phyloP scores from a whole-genome alignment of 495 filamentous ascomycete species.

The Xylaria grammica region DNA sequence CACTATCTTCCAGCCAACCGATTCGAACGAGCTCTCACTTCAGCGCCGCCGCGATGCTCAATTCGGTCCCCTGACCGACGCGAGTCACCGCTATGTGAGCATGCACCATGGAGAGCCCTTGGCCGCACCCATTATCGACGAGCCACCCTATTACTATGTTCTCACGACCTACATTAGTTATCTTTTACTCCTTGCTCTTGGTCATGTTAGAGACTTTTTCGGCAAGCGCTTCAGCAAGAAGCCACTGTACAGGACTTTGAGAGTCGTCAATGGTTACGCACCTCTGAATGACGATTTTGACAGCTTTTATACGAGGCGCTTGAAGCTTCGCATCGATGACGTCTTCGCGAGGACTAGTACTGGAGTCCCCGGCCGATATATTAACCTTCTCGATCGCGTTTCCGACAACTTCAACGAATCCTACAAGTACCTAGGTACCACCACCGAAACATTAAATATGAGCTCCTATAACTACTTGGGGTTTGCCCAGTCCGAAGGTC shows the following conservation, averaged over 20 bases:
- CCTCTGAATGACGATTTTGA: constrained; percentile 99
- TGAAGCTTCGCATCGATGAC: constrained; percentile 95
- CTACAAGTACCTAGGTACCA: constrained; percentile 86
- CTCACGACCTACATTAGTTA: constrained; percentile 98
- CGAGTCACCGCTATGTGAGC: constrained; percentile 84
- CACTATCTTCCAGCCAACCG: constrained; percentile 89
- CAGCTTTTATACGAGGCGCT: constrained; percentile 92
- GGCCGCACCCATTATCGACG: constrained; percentile 85
- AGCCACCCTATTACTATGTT: constrained; percentile 95
- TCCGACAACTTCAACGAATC: constrained; percentile 87
- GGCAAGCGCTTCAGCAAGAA: constrained; percentile 88
- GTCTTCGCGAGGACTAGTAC: constrained; percentile 92
- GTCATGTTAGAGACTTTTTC: constrained; percentile 96
- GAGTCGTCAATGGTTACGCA: constrained; percentile 84
- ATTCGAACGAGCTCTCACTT: constrained; percentile 78
- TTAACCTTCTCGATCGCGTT: constrained; percentile 86
- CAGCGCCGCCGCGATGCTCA: constrained; percentile 83
- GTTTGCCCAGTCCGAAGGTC: constrained; percentile 96
- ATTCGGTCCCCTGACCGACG: constrained; percentile 84
- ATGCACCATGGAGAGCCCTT: constrained; percentile 78
- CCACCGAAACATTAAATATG: constrained; percentile 96
- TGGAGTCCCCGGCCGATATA: constrained; percentile 91
- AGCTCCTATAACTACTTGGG: constrained; percentile 99
- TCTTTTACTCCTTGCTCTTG: constrained; percentile 91
- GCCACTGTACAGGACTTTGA: constrained; percentile 81